A percentile compares a stretch with the other conserved stretches of the same genome.
Conservation (phyloP, 768 basidiomycete species). For the Lepiota brunneoincarnata region DNA sequence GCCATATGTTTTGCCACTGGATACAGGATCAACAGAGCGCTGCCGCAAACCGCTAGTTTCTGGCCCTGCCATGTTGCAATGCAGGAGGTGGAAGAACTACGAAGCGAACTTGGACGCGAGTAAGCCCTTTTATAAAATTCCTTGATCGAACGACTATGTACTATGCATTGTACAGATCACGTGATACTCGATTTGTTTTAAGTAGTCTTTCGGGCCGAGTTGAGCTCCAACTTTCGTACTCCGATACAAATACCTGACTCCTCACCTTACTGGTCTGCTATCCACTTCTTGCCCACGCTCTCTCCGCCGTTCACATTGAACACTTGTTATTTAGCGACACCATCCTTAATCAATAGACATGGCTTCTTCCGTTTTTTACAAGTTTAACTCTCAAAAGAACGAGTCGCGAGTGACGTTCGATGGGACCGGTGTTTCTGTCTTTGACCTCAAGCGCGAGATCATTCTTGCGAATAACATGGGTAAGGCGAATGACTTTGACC, state of each 20-base stretch:
- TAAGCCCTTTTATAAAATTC: not conserved
- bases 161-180: too few species aligned
- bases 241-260: not conserved
- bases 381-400: conserved; percentile 92
- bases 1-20: conserved; percentile 12
- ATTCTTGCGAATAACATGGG: conserved; percentile 94
- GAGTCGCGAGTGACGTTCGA: conserved; percentile 97
- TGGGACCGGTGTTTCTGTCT: conserved; percentile 97
- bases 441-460: conserved; percentile 98
- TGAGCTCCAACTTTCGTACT: not conserved
- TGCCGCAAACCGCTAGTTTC: conserved; percentile 12
- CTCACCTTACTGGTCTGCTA: not conserved
- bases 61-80: conserved; percentile 13
- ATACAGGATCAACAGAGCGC: conserved; percentile 12
- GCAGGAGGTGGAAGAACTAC: too few species aligned
- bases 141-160: conserved; percentile 21
- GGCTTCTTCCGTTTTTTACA: conserved; percentile 97
- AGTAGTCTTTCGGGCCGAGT: too few species aligned
- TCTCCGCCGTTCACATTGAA: conserved; percentile 3
- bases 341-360: conserved; percentile 36
- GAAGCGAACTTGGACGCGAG: not conserved
- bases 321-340: conserved; percentile 10
- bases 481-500: conserved; percentile 97
- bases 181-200: too few species aligned
- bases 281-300: not conserved